Percentiles rank a stretch among this genome's conserved stretches.
phyloP scores from a whole-genome alignment of 129 eudicot species.

The Logfia minima region DNA sequence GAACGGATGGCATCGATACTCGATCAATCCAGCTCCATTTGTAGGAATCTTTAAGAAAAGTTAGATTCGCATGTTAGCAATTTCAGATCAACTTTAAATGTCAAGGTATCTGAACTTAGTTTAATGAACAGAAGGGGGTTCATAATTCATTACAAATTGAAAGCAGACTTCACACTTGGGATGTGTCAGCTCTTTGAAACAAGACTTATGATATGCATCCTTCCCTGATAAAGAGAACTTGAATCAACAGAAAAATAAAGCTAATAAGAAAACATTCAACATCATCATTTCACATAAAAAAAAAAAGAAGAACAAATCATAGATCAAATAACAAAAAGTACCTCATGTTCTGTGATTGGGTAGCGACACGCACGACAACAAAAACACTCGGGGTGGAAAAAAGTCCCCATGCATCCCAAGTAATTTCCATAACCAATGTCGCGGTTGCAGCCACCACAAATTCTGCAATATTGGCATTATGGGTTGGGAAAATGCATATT shows the following conservation, averaged over 20 bases:
- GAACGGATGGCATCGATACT: conserved; percentile 98
- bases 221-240: conserved; percentile 97
- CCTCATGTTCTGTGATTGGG: conserved; percentile 94
- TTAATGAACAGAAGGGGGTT: conserved; percentile 16
- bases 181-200: conserved; percentile 90
- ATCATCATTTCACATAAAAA: conserved; percentile 17
- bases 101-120: neutral
- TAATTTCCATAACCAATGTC: conserved; percentile 91
- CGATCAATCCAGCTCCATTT: conserved; percentile 89
- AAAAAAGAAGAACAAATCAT: conserved; percentile 11
- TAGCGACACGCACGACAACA: conserved; percentile 77
- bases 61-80: conserved; percentile 26
- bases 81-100: neutral
- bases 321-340: conserved; percentile 23
- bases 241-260: conserved; percentile 48
- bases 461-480: conserved; percentile 42
- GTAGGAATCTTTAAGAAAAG: conserved; percentile 64
- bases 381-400: conserved; percentile 90
- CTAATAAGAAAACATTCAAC: conserved; percentile 35
- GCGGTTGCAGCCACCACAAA: conserved; percentile 83
- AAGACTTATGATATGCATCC: conserved; percentile 89
- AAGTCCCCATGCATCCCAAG: conserved; percentile 94
- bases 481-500: conserved; percentile 10
- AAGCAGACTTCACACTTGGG: conserved; percentile 98
- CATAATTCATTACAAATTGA: conserved; percentile 64